These are phyloP conservation scores for Edaphochlamys debaryana DNA, from an alignment of 139 green algal genomes.

Conservation along the genomic window DNA sequence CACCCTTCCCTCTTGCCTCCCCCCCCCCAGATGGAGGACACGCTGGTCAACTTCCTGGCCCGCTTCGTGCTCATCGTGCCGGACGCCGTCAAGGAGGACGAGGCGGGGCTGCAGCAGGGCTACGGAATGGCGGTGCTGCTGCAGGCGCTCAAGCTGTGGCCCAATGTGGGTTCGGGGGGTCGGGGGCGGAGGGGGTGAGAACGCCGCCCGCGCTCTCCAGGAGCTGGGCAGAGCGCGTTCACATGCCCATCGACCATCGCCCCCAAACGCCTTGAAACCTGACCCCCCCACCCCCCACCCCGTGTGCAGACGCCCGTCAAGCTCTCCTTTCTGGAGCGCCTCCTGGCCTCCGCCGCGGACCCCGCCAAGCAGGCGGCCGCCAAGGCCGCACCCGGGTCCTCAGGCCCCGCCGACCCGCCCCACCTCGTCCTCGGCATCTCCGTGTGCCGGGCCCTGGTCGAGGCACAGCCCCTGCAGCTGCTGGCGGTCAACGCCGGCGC, in stretches of 20 bases:
- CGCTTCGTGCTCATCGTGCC: conserved; percentile 70
- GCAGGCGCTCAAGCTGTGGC: conserved; percentile 56
- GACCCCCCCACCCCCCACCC: too few species aligned
- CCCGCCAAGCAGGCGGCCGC: conserved; percentile 26
- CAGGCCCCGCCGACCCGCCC: conserved; percentile 10
- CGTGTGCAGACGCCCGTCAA: conserved; percentile 59
- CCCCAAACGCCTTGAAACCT: too few species aligned
- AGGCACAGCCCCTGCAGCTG: conserved; percentile 41
- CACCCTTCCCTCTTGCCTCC: too few species aligned
- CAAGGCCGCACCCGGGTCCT: too few species aligned
- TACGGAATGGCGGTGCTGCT: conserved; percentile 55
- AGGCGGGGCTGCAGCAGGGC: conserved; percentile 43
- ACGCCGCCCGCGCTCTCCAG: too few species aligned
- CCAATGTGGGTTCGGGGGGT: conserved; percentile 13
- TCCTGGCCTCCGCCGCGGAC: conserved; percentile 58
- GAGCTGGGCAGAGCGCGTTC: too few species aligned
- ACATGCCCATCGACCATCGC: too few species aligned
- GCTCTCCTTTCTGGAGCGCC: conserved; percentile 83
- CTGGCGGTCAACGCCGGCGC: conserved; percentile 41
- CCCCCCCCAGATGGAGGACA: conserved; percentile 76
- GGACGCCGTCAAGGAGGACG: conserved; percentile 43
- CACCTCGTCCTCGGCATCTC: conserved; percentile 2
- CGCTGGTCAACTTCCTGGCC: conserved; percentile 91
- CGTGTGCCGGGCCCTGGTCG: conserved; percentile 44
- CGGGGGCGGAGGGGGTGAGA: background rate